phyloP scores from a whole-genome alignment of 2,329 filamentous ascomycete species.

The Ceratocystis alfenasii region DNA sequence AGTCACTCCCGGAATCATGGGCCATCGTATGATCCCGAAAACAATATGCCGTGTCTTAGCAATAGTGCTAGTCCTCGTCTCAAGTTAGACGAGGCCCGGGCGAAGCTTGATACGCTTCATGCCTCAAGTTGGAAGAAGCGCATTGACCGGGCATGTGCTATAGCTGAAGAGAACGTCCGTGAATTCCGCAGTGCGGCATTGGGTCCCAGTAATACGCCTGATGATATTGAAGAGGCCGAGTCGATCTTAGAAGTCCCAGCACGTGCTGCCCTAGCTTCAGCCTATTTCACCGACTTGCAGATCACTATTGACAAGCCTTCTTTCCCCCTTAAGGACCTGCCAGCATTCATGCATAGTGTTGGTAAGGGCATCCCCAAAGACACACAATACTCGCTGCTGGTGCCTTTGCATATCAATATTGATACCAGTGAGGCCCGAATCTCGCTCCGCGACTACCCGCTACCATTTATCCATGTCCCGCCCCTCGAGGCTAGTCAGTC shows the following conservation, averaged over 20 bases:
- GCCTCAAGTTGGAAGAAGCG: conserved; percentile 83
- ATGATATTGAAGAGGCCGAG: conserved; percentile 72
- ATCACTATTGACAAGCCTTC: conserved; percentile 83
- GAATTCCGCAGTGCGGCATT: conserved; percentile 71
- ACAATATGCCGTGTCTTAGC: conserved; percentile 36
- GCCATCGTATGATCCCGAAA: conserved; percentile 72
- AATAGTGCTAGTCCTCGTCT: conserved; percentile 22
- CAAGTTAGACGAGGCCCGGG: conserved; percentile 62
- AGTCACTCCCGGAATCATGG: conserved; percentile 38
- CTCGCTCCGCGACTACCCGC: conserved; percentile 82
- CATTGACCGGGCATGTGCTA: conserved; percentile 63
- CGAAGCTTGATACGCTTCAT: conserved; percentile 66
- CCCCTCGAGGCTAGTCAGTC: conserved; percentile 69
- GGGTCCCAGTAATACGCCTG: conserved; percentile 67
- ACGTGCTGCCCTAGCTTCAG: conserved; percentile 69
- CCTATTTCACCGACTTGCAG: conserved; percentile 72
- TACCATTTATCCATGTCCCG: conserved; percentile 84
- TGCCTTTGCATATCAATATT: conserved; percentile 81
- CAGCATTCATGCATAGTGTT: conserved; percentile 72
- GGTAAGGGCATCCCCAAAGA: conserved; percentile 94
- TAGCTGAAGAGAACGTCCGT: conserved; percentile 60
- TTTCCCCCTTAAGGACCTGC: conserved; percentile 70
- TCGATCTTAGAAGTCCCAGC: conserved; percentile 75
- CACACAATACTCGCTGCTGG: conserved; percentile 77
- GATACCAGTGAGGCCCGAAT: conserved; percentile 82